phyloP scores from a whole-genome alignment of 495 filamentous ascomycete species.

The Aspergillus asperescens region DNA sequence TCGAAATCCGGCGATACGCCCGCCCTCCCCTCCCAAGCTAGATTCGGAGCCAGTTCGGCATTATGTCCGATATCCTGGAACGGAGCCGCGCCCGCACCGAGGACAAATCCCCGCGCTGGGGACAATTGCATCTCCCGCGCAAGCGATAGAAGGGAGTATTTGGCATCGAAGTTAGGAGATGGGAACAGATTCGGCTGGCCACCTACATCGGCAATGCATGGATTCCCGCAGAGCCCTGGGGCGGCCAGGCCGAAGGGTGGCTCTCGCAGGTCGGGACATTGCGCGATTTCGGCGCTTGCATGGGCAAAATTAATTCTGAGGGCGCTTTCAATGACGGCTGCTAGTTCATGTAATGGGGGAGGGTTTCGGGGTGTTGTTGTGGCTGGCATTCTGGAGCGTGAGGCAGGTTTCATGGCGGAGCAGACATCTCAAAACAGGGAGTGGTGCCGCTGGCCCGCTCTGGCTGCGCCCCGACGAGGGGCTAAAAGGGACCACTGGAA shows the following conservation, averaged over 20 bases:
- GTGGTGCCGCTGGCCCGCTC: too few relatives aligned
- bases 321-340: conserved; percentile 13
- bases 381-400: too few relatives aligned
- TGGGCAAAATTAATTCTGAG: conserved; percentile 26
- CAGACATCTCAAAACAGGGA: too few relatives aligned
- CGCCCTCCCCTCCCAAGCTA: conserved; percentile 17
- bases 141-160: conserved; percentile 28
- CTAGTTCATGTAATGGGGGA: conserved; percentile 27
- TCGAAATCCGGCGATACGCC: conserved; percentile 12
- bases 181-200: conserved; percentile 34
- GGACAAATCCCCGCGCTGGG: conserved; percentile 18
- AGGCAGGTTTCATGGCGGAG: too few relatives aligned
- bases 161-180: conserved; percentile 23
- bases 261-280: conserved; percentile 34
- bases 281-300: conserved; percentile 21
- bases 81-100: conserved; percentile 38
- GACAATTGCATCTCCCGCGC: conserved; percentile 32
- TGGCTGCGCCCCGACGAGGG: too few relatives aligned
- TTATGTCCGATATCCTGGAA: conserved; percentile 37
- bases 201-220: conserved; percentile 36
- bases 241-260: conserved; percentile 35
- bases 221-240: conserved; percentile 30
- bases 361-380: conserved; percentile 4
- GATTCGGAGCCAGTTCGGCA: conserved; percentile 35
- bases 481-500: too few relatives aligned